These are phyloP conservation scores for Fusarium udum DNA, from an alignment of 2,329 filamentous ascomycete genomes.

Conservation along the genomic window DNA sequence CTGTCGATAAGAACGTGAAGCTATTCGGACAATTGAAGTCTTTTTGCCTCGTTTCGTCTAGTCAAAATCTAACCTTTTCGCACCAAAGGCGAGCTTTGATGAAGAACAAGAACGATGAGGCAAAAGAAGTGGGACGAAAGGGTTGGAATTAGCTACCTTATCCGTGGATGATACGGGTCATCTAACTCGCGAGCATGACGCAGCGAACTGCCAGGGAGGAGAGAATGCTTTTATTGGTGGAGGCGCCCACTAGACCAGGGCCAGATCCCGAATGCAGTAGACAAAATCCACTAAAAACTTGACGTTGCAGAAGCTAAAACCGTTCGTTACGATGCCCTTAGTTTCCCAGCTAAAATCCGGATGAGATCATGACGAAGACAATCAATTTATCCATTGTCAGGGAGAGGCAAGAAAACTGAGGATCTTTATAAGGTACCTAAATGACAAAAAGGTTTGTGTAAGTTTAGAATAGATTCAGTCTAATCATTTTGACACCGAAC, in stretches of 20 bases:
- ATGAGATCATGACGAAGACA: conserved; percentile 30
- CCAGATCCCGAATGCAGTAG: conserved; percentile 18
- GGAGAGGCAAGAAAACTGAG: neutral
- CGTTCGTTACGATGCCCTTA: conserved; percentile 9
- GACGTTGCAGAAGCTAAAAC: conserved; percentile 9
- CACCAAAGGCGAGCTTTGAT: conserved; percentile 35
- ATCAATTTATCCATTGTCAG: neutral
- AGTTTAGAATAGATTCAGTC: neutral
- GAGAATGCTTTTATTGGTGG: conserved; percentile 8
- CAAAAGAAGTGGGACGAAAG: conserved; percentile 28
- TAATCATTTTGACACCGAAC: neutral
- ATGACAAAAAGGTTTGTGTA: neutral
- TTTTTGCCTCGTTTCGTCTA: neutral
- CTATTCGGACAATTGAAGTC: conserved; percentile 1
- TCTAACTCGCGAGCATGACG: conserved; percentile 26
- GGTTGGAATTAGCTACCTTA: conserved; percentile 12
- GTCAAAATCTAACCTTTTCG: conserved; percentile 29
- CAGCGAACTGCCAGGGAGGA: conserved; percentile 8
- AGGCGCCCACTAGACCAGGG: conserved; percentile 7
- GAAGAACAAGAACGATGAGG: conserved; percentile 21
- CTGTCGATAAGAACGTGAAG: neutral
- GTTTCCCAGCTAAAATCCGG: conserved; percentile 7
- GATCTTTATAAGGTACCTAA: neutral
- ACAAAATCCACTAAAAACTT: conserved; percentile 12
- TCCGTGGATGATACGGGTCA: conserved; percentile 15